Base-by-base conservation (phyloP, 2,329 filamentous ascomycete genomes). In the Myotisia sp. region DNA sequence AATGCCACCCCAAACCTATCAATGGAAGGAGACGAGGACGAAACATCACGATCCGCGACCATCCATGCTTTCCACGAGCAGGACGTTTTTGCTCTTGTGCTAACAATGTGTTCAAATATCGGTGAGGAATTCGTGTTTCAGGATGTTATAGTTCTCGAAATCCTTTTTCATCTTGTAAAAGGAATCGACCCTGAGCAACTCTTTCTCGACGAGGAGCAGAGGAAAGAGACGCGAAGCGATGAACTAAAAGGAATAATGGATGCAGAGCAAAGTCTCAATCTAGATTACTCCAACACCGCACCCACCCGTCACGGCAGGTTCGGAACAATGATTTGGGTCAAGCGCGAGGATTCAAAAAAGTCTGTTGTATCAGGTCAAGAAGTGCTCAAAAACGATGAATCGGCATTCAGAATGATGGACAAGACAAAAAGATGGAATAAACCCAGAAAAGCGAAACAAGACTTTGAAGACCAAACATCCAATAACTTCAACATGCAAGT, bases 241-340 rank as follows among this genome's bases (percentile, higher is more conserved):
- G 84, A 93, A 50, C 67, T 95, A 6, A 71, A 75, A 14, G 65
- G 66, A 10, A 59, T 93, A 49, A 73, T 94, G 55, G 73, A 71
- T 35, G 84, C 90, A 49, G 90, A 98, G 57, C 76, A 76, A 2
- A 72, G 76, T n/a, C 81, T 92, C 74, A 67, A 83, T 36, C 74
- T 78, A 46, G 71, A 78, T 31, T 79, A 85, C 47, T 78, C 79
- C 35, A 78, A 76, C 45, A 76, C 76, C 50, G 81, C 80, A 2
- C 82, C 86, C 0, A 86, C 84, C 3, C 68, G 90, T 30, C 90
- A 98, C 56, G 92, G 86, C 46, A 74, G 90, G 21, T 98, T 95
- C 49, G 90, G 90, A 2, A 92, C 86, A 7, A 95, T 95, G 82
- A 76, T 94, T 21, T 95, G 87, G 86, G 74, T 98, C 23, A 84